phyloP scores from a whole-genome alignment of 2,329 filamentous ascomycete species.

The Pseudogymnoascus sp. region DNA sequence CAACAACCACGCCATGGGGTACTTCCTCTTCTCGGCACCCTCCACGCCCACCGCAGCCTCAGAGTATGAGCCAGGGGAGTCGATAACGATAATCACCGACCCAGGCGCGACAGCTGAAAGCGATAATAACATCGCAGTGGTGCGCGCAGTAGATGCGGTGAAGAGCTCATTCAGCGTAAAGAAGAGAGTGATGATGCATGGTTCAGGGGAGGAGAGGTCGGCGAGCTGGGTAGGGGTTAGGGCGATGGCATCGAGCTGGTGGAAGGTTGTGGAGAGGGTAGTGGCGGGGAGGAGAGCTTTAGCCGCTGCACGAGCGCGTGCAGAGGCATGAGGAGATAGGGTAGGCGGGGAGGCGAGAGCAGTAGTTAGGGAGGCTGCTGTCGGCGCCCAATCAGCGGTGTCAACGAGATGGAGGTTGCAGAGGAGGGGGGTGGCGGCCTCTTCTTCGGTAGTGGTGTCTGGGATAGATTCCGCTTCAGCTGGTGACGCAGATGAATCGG shows the following conservation, averaged over 20 bases:
- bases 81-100: conserved; percentile 73
- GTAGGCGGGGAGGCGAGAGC: conserved; percentile 46
- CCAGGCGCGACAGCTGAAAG: conserved; percentile 54
- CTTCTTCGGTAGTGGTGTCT: neutral
- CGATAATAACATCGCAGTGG: conserved; percentile 67
- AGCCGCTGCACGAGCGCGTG: conserved; percentile 39
- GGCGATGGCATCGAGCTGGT: conserved; percentile 43
- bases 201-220: conserved; percentile 23
- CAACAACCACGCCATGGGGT: conserved; percentile 91
- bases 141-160: conserved; percentile 61
- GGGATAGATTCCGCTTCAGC: neutral
- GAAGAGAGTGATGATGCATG: conserved; percentile 68
- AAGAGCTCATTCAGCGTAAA: conserved; percentile 97
- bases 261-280: conserved; percentile 37
- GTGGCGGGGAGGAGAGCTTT: conserved; percentile 35
- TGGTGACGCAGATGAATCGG: conserved; percentile 10
- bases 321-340: conserved; percentile 47
- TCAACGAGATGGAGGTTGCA: conserved; percentile 63
- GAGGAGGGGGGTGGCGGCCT: neutral
- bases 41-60: conserved; percentile 58
- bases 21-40: conserved; percentile 48
- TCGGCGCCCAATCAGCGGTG: conserved; percentile 66
- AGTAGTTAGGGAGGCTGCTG: conserved; percentile 51
- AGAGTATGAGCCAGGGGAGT: conserved; percentile 90
- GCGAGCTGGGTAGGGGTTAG: conserved; percentile 33